phyloP scores from a whole-genome alignment of 78 protist genomes.

The Andalucia godoyi region DNA sequence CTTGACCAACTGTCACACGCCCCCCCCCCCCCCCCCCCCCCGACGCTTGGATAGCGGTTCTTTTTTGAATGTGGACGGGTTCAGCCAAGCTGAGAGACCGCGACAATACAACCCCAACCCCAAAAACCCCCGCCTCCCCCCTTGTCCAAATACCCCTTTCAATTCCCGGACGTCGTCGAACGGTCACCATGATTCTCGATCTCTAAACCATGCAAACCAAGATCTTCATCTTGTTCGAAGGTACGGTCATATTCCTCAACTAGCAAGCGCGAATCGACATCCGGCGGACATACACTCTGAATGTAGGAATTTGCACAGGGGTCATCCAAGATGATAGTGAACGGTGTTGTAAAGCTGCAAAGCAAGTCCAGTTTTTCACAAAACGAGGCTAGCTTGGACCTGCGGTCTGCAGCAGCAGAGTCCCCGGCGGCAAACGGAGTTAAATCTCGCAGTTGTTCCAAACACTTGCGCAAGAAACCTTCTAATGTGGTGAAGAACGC shows the following conservation, averaged over 20 bases:
- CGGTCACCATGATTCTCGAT: no score
- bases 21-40: no score
- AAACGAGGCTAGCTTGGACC: slow-evolving; percentile 15
- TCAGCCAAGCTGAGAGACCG: no score
- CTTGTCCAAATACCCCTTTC: no score
- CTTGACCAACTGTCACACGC: no score
- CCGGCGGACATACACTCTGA: slow-evolving; percentile 51
- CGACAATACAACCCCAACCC: no score
- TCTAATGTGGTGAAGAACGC: slow-evolving; percentile 82
- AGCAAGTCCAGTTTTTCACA: background rate
- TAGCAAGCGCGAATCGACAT: slow-evolving; percentile 57
- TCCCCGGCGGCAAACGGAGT: slow-evolving; percentile 51
- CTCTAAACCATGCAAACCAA: slow-evolving; percentile 74
- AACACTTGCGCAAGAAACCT: slow-evolving; percentile 41
- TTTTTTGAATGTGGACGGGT: no score
- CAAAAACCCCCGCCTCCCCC: no score
- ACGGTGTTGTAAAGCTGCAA: slow-evolving; percentile 9
- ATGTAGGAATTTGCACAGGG: slow-evolving; percentile 55
- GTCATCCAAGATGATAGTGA: slow-evolving; percentile 69
- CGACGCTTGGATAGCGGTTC: no score
- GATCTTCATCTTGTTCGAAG: slow-evolving; percentile 61
- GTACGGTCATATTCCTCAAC: slow-evolving; percentile 61
- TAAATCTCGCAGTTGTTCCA: slow-evolving; percentile 17
- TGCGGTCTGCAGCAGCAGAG: slow-evolving; percentile 5
- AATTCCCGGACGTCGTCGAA: no score